Base-by-base conservation (phyloP, 1,284 basidiomycete genomes). In the Sanghuangporus sanghuang region DNA sequence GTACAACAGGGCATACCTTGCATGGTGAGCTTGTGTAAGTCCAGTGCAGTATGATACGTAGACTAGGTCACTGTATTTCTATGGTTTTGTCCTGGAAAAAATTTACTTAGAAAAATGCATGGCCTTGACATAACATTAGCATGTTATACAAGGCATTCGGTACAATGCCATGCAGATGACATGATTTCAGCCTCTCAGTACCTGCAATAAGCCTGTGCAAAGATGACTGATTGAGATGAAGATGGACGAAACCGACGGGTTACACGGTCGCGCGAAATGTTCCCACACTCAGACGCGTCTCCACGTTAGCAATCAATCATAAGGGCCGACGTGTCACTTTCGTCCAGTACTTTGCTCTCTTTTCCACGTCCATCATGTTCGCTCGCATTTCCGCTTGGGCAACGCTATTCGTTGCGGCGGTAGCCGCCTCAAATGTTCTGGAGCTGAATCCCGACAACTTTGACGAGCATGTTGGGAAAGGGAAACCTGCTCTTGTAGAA, bases 401-500 rank as follows among this genome's bases (percentile, higher is more conserved):
- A 12, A 78, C 85, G 32, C 77, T 84, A 23, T 70, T 90, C 16
- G 72, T 87, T 67, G 71, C 77, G 8, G 80, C 83, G 38, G 89
- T 79, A 48, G 73, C 73, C 66, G 93, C 88, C 36, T 93, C 87
- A n/a, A 93, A 93, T 69, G 93, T 94, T 57, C 68, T 94, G 59
- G 93, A 94, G 16, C 85, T 96, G 55, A 83, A 74, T 56, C 79
- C 88, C 0, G 79, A 81, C 66, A 94, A 90, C 77, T 96, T 95
- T 74, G 89, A 95, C 73, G 68, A 78, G 49, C 75, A 86, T 60
- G 77, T 95, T 72, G 94, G 92, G 46, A 75, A 88, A 67, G 91
- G 89, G 65, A 92, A 86, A 73, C 86, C 90, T 60, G 92, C 89
- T 68, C 81, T 95, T 49, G 92, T 96, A 35, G 93, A 95, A 76